A percentile compares a stretch with the other conserved stretches of the same genome.
phyloP scores from a whole-genome alignment of 331 rosid species.

The Saraca asoca region DNA sequence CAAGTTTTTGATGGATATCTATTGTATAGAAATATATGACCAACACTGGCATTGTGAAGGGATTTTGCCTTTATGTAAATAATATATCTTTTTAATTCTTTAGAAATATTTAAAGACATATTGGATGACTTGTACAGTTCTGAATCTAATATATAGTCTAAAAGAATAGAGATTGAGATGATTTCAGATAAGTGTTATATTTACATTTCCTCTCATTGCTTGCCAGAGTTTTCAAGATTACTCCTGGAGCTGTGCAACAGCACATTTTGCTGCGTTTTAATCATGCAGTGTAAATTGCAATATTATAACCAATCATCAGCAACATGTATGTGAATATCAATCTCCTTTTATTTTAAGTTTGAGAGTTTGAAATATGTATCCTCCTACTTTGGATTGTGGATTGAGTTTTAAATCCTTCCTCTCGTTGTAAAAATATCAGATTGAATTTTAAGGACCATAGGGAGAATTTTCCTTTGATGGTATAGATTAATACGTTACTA shows the following conservation, averaged over 20 bases:
- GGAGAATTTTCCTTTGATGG: too few relatives aligned
- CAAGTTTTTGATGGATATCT: conserved; percentile 34
- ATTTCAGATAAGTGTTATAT: background rate
- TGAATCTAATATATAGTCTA: conserved; percentile 12
- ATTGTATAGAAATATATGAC: conserved; percentile 25
- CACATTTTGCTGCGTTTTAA: too few relatives aligned
- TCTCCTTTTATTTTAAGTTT: too few relatives aligned
- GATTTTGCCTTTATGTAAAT: conserved; percentile 42
- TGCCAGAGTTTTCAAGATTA: background rate
- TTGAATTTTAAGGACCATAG: too few relatives aligned
- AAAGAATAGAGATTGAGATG: conserved; percentile 1
- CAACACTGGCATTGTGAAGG: conserved; percentile 29
- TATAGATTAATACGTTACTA: too few relatives aligned
- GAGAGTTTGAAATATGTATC: too few relatives aligned
- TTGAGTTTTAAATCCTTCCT: too few relatives aligned
- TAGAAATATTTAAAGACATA: conserved; percentile 44
- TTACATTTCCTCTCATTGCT: background rate
- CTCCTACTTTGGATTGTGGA: too few relatives aligned
- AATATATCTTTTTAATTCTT: conserved; percentile 38
- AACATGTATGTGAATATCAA: too few relatives aligned
- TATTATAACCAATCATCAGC: too few relatives aligned
- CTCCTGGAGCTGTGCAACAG: background rate
- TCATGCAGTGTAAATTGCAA: too few relatives aligned
- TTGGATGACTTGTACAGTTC: conserved; percentile 21
- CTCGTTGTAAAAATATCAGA: too few relatives aligned